Conservation (phyloP, 164 flowering plant genomes). For the Buxus sempervirens region DNA sequence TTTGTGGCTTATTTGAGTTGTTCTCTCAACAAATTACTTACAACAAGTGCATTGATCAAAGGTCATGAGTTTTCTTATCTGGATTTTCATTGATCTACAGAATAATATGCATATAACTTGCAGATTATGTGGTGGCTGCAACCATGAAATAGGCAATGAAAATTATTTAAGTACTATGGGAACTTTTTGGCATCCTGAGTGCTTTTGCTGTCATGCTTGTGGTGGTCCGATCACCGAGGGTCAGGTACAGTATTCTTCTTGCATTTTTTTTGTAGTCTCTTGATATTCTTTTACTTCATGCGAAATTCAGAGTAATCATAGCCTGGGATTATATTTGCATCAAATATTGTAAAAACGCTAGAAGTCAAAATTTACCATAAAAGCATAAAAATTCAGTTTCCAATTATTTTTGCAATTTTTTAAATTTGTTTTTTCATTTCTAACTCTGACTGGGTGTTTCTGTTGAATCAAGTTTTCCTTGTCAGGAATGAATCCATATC, state of each 20-base stretch:
- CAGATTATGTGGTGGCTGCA: slow-evolving; percentile 84
- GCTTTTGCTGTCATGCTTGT: slow-evolving; percentile 79
- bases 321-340: not conserved
- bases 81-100: not conserved
- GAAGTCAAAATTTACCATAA: not conserved
- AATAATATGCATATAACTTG: slow-evolving; percentile 8
- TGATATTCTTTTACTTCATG: not conserved
- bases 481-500: slow-evolving; percentile 81
- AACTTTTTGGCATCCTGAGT: slow-evolving; percentile 76
- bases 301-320: not conserved
- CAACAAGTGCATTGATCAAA: no score
- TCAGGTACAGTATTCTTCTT: slow-evolving; percentile 55
- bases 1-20: no score
- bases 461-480: slow-evolving; percentile 81
- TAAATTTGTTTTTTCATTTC: not conserved
- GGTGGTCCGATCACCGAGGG: slow-evolving; percentile 64
- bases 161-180: slow-evolving; percentile 86
- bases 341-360: no score
- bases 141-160: slow-evolving; percentile 63
- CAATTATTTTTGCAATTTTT: no score
- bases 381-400: not conserved
- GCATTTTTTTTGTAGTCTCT: not conserved
- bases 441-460: slow-evolving; percentile 32
- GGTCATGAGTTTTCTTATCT: not conserved
- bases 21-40: no score